Conservation (phyloP, 2,329 filamentous ascomycete species). For the Diaporthe capsici region DNA sequence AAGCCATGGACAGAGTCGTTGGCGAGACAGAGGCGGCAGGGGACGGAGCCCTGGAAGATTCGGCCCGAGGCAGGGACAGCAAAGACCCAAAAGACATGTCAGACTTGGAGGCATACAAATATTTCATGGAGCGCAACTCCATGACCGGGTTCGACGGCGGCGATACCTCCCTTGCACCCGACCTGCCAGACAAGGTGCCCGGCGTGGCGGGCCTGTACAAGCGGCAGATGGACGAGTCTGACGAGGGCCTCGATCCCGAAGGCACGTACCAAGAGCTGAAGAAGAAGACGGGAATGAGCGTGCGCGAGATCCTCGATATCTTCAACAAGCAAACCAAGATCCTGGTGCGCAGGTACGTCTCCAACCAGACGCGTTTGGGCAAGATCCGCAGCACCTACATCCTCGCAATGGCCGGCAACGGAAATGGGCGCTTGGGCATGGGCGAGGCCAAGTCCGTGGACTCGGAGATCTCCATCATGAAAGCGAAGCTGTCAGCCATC, state of each 20-base stretch:
- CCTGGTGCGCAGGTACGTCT: conserved; percentile 80
- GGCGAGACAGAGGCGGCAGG: conserved; percentile 43
- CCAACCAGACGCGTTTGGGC: conserved; percentile 96
- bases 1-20: conserved; percentile 43
- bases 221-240: conserved; percentile 62
- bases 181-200: conserved; percentile 65
- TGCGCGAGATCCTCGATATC: conserved; percentile 67
- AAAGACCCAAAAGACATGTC: conserved; percentile 43
- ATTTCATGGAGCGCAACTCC: conserved; percentile 53
- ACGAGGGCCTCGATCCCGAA: conserved; percentile 64
- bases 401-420: conserved; percentile 88
- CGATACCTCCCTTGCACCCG: conserved; percentile 63
- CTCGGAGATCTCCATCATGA: conserved; percentile 73
- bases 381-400: conserved; percentile 86
- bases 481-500: conserved; percentile 86
- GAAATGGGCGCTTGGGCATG: conserved; percentile 86
- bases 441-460: conserved; percentile 93
- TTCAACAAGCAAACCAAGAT: conserved; percentile 70
- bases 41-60: conserved; percentile 36
- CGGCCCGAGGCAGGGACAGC: too few relatives aligned
- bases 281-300: conserved; percentile 67
- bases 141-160: conserved; percentile 51
- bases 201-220: conserved; percentile 68
- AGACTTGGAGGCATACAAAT: conserved; percentile 50
- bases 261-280: conserved; percentile 67